Evolutionary conservation across 2,329 filamentous ascomycete species (phyloP), one percentile per base, ranked within the genome.

Genomic region (Trichoderma sp.): DNA sequence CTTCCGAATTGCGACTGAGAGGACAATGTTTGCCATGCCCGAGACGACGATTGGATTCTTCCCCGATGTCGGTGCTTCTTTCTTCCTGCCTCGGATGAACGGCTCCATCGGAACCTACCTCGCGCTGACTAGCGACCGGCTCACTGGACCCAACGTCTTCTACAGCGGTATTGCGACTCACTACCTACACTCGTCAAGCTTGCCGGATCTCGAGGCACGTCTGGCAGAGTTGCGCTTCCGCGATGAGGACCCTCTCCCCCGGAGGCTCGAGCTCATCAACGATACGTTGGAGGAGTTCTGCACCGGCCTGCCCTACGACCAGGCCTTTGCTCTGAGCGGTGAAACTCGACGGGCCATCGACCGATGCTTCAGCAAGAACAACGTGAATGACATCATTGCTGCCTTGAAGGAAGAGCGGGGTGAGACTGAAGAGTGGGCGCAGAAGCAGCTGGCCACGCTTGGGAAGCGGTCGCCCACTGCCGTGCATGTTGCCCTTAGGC

Each of bases 1-100:
- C 3, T 95, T 99, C 87, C 89, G 96, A 73, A 97, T 99, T 79
- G 96, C 96, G 47, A 99, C 96, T 3, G 96, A 99, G 83, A 92
- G 92, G 79, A 99, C 96, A 6, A 84, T 97, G 62, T 98, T 99
- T 78, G 95, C 97, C 76, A 99, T 99, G 96, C 96, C 96, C 34
- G 96, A 99, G 84, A 99, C 96, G 4, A 97, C 90, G 9, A 99
- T 99, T 79, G 96, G 96, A 51, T 98, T 98, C 86, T 99, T 99
- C 87, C 96, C 97, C 7, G 97, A 99, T 79, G 96, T 99, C 63
- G 96, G 96, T 73, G 97, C 92, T 36, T 97, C 93, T 12, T 99
- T 98, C 86, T 98, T 98, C 86, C 86, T 99, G 69, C 93, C 96
- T 18, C 89, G 94, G 74, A 90, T 99, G 86, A 90, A 97, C 77